Base-by-base conservation (phyloP, 768 basidiomycete species). In the Lactarius akahatsu region DNA sequence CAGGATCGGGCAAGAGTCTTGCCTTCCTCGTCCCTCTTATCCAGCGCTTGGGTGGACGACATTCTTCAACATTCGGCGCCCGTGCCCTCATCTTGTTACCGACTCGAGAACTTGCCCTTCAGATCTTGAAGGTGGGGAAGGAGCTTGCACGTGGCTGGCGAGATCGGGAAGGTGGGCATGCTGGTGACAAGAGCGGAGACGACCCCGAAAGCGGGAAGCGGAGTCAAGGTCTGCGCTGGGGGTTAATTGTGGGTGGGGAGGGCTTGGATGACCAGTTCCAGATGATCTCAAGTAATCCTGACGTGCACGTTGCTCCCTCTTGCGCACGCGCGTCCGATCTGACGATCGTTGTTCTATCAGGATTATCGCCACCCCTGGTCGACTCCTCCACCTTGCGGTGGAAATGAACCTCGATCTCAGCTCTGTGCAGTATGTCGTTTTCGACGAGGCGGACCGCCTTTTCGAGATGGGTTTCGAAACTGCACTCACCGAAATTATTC, bases 391-490 rank as follows among this genome's bases (percentile, higher is more conserved):
- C 78, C 83, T 99, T 28, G 83, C 92, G 60, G 92, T 98, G 59
- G 97, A 99, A 79, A 98, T 98, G 96, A 91, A 91, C 68, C 79
- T 97, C 58, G 94, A 96, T 74, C 81, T 99, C 32, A 86, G 90
- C 59, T 88, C 91, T 0, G 81, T 96, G 6, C 88, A 96, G 77
- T 94, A 92, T 66, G 86, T 95, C 67, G 92, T 98, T 28, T 98
- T 98, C 72, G 97, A 99, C 74, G 97, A 99, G 78, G 97, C 97
- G 0, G 97, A 99, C 76, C 90, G 97, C 40, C 85, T 99, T 13
- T 99, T 99, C 76, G 97, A 99, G 75, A 92, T 98, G 88, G 97
- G 97, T 34, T 99, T 99, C 76, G 91, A 93, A 71, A 86, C 89
- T 2, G 91, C 96, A 59, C 83, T 99, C 41, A 89, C 88, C 61